These are phyloP conservation scores for Phragmites australis DNA, from an alignment of 176 grass and related monocot species.

Conservation along the genomic window DNA sequence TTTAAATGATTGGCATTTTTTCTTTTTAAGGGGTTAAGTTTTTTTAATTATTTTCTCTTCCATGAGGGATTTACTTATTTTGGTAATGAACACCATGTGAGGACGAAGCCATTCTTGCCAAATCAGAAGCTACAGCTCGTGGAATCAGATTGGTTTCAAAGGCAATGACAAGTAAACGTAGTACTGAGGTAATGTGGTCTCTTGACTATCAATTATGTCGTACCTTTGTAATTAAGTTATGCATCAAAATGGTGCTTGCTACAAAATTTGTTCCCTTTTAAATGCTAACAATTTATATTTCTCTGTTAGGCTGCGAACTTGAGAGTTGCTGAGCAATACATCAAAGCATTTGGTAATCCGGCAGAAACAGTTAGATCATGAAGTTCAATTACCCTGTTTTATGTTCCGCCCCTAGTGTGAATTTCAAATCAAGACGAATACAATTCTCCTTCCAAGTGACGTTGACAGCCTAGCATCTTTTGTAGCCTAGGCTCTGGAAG, in stretches of 20 bases:
- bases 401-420: background rate
- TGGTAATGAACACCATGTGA: slow-evolving; percentile 56
- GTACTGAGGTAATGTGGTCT: slow-evolving; percentile 58
- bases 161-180: slow-evolving; percentile 69
- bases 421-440: slow-evolving; percentile 55
- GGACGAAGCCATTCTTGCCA: slow-evolving; percentile 84
- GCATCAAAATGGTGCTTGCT: slow-evolving; percentile 1
- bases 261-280: background rate
- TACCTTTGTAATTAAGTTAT: background rate
- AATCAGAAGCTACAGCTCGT: slow-evolving; percentile 72
- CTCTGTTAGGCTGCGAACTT: slow-evolving; percentile 69
- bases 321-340: slow-evolving; percentile 88
- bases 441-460: slow-evolving; percentile 67
- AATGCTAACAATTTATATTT: slow-evolving; percentile 6
- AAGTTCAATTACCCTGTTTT: background rate
- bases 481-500: slow-evolving; percentile 77
- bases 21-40: background rate
- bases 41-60: background rate
- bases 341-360: slow-evolving; percentile 65
- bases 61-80: slow-evolving; percentile 20
- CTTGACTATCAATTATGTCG: background rate
- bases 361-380: slow-evolving; percentile 63
- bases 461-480: slow-evolving; percentile 60
- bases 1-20: slow-evolving; percentile 3
- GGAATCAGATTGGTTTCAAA: slow-evolving; percentile 71